Conservation (phyloP, 2,329 filamentous ascomycete species). For the Cladosporium sp. region DNA sequence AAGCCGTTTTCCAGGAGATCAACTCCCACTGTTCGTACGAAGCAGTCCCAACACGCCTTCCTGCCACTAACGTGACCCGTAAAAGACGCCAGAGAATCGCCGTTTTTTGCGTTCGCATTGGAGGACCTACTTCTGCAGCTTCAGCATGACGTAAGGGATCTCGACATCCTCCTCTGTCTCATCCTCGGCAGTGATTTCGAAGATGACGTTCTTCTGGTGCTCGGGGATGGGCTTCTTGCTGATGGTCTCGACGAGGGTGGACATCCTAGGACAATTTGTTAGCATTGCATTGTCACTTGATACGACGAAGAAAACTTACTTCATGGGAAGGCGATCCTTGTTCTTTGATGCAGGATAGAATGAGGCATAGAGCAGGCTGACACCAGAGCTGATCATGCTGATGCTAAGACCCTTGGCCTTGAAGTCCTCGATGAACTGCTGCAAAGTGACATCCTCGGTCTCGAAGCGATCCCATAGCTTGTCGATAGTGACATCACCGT, state of each 20-base stretch:
- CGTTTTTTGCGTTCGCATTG: background rate
- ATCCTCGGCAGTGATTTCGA: conserved; percentile 93
- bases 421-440: conserved; percentile 82
- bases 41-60: background rate
- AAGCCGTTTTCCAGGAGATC: background rate
- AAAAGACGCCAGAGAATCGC: background rate
- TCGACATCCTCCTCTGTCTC: conserved; percentile 89
- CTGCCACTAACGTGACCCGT: background rate
- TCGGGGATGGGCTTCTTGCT: conserved; percentile 89
- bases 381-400: conserved; percentile 95
- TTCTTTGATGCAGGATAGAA: conserved; percentile 85
- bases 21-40: background rate
- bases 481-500: conserved; percentile 81
- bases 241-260: conserved; percentile 81
- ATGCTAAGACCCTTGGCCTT: conserved; percentile 73
- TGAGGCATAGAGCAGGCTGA: conserved; percentile 88
- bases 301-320: conserved; percentile 51
- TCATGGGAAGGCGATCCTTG: conserved; percentile 76
- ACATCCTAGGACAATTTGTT: conserved; percentile 62
- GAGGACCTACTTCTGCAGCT: conserved; percentile 54
- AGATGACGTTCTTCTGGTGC: conserved; percentile 94
- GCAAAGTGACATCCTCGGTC: conserved; percentile 79
- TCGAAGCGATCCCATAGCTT: conserved; percentile 99
- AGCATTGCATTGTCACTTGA: conserved; percentile 28
- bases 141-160: conserved; percentile 94